Percentiles rank a stretch among this genome's conserved stretches.
These are phyloP conservation scores for Peniophora sp. DNA, from an alignment of 1,284 basidiomycete species.

Conservation along the genomic window DNA sequence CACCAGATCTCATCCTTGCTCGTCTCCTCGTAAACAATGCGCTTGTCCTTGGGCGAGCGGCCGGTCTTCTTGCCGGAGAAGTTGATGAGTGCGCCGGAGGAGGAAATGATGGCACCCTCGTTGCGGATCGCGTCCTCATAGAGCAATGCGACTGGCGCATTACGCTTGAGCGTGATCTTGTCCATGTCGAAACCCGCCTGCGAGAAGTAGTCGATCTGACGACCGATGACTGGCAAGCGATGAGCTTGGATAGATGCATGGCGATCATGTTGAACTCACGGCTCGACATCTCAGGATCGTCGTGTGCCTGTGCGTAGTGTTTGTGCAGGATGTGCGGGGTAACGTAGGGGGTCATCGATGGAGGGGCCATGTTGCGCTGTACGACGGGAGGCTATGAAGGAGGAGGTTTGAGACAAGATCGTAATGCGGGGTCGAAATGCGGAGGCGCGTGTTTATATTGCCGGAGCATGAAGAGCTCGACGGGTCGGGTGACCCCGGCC, in stretches of 20 bases:
- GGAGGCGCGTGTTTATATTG: slow-evolving; percentile 2
- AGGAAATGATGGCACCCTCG: slow-evolving; percentile 96
- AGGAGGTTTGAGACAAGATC: not conserved
- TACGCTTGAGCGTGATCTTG: slow-evolving; percentile 84
- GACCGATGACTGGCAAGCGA: slow-evolving; percentile 63
- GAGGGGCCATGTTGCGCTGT: slow-evolving; percentile 41
- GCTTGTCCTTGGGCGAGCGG: slow-evolving; percentile 98
- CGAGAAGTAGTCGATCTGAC: slow-evolving; percentile 95
- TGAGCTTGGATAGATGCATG: slow-evolving; percentile 8
- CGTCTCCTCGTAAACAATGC: slow-evolving; percentile 97
- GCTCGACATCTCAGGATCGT: slow-evolving; percentile 51
- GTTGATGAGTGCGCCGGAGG: slow-evolving; percentile 96
- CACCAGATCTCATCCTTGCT: slow-evolving; percentile 99
- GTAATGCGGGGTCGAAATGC: not conserved
- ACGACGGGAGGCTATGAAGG: not conserved
- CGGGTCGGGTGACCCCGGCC: not conserved
- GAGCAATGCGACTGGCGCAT: slow-evolving; percentile 89
- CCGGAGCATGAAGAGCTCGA: not conserved
- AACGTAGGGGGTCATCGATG: slow-evolving; percentile 69
- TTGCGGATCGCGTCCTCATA: slow-evolving; percentile 99
- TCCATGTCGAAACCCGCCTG: slow-evolving; percentile 99
- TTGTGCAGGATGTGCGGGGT: slow-evolving; percentile 82
- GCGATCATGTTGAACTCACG: slow-evolving; percentile 34
- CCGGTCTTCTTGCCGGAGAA: slow-evolving; percentile 99
- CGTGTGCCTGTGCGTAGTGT: slow-evolving; percentile 66